phyloP scores from a whole-genome alignment of 306 rosid genomes.

The Trichosanthes truncata region DNA sequence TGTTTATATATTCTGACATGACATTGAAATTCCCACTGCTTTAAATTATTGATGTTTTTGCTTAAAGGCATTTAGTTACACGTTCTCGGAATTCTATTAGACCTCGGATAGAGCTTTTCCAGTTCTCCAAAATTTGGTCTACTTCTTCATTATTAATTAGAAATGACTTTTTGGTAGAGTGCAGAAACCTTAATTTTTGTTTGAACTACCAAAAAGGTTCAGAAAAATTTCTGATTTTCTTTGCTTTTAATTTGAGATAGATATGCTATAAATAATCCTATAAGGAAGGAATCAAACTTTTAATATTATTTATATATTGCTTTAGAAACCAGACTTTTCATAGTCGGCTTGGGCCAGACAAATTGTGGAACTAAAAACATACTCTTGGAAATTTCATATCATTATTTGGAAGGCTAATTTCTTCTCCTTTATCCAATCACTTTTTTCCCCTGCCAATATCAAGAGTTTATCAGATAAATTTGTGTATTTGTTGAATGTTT shows the following conservation, averaged over 20 bases:
- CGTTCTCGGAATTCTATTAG: conserved; percentile 2
- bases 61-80: conserved; percentile 8
- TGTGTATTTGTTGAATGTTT: not conserved
- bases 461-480: not conserved
- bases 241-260: not conserved
- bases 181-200: not conserved
- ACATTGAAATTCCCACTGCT: conserved; percentile 3
- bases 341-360: not conserved
- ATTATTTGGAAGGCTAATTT: not conserved
- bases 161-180: not conserved
- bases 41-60: not conserved
- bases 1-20: conserved; percentile 7
- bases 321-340: not conserved
- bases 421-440: not conserved
- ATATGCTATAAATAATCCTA: not conserved
- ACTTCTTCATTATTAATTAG: not conserved
- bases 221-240: not conserved
- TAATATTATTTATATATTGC: not conserved
- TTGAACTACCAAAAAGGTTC: not conserved
- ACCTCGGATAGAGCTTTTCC: conserved; percentile 3
- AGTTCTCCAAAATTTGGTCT: not conserved
- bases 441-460: not conserved
- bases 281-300: not conserved
- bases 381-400: not conserved
- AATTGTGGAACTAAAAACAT: not conserved